phyloP scores from a whole-genome alignment of 208 protist genomes.

The Polymyxa betae region DNA sequence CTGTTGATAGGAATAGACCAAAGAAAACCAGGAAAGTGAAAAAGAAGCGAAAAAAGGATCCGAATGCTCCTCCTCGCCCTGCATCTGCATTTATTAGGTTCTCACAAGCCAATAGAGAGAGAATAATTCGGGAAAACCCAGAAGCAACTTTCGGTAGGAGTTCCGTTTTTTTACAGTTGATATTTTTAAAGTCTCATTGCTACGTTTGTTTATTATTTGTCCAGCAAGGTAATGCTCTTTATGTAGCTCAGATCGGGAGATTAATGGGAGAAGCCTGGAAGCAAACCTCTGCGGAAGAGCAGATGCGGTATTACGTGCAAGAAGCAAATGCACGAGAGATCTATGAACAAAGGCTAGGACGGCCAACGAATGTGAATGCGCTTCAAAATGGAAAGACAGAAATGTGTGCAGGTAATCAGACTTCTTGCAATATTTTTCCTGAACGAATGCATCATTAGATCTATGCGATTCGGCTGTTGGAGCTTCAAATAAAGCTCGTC shows the following conservation, averaged over 20 bases:
- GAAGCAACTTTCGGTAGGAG: neutral
- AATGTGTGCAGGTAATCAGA: neutral
- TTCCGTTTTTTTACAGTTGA: neutral
- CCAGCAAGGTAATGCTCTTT: neutral
- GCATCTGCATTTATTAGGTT: neutral
- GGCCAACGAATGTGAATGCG: neutral
- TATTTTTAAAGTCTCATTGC: neutral
- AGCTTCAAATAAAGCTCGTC: neutral
- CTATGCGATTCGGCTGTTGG: neutral
- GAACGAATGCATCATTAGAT: neutral
- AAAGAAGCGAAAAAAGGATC: neutral
- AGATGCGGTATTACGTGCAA: neutral
- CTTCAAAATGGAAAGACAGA: neutral
- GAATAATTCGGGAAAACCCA: neutral
- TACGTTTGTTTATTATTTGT: neutral
- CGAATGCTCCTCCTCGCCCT: neutral
- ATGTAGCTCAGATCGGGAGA: neutral
- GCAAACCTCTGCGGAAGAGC: neutral
- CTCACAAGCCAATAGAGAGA: neutral
- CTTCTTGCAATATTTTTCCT: neutral
- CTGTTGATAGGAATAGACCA: too few species aligned
- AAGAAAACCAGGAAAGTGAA: too few species aligned
- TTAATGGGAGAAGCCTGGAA: neutral
- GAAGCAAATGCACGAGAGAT: neutral
- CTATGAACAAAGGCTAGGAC: neutral